Percentiles rank a stretch among this genome's conserved stretches.
Conservation (phyloP, 2,329 filamentous ascomycete genomes). For the Sporothrix sp. region DNA sequence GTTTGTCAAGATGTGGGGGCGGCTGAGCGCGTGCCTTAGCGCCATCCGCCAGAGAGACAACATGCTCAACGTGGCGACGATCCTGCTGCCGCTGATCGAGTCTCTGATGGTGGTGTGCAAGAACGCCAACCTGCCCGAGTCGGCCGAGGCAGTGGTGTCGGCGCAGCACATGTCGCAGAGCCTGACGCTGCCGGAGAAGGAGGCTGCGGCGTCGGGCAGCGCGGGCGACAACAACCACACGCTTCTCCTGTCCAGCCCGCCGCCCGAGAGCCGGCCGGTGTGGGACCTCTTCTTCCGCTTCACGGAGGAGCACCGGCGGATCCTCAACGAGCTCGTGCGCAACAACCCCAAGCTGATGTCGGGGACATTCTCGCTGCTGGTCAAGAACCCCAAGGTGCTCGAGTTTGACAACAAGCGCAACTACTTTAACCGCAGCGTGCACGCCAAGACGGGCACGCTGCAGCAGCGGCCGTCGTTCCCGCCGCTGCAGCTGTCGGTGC, state of each 20-base stretch:
- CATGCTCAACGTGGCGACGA: constrained; percentile 95
- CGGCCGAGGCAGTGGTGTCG: constrained; percentile 29
- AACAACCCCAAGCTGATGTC: constrained; percentile 98
- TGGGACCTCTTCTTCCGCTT: constrained; percentile 84
- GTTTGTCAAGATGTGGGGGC: constrained; percentile 85
- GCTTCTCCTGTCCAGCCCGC: constrained; percentile 57
- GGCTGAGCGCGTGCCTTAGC: constrained; percentile 77
- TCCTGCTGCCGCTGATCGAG: constrained; percentile 87
- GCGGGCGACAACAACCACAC: constrained; percentile 27
- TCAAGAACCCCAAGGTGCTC: constrained; percentile 97
- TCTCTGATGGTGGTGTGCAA: constrained; percentile 99
- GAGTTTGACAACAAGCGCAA: constrained; percentile 99
- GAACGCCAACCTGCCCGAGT: constrained; percentile 73
- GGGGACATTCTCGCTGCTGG: constrained; percentile 86
- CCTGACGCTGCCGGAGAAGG: constrained; percentile 5
- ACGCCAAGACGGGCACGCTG: constrained; percentile 49
- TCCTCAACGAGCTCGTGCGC: constrained; percentile 93
- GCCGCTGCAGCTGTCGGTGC: constrained; percentile 72
- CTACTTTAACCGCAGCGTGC: constrained; percentile 92
- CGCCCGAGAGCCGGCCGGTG: constrained; percentile 45
- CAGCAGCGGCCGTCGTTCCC: constrained; percentile 57
- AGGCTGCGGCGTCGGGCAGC: constrained; percentile 18
- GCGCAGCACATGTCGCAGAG: constrained; percentile 11
- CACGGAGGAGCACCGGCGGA: constrained; percentile 93
- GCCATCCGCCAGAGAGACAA: constrained; percentile 86